A percentile compares a stretch with the other conserved stretches of the same genome.
Conservation (phyloP, 2,329 filamentous ascomycete species). For the Fusarium burgessii region DNA sequence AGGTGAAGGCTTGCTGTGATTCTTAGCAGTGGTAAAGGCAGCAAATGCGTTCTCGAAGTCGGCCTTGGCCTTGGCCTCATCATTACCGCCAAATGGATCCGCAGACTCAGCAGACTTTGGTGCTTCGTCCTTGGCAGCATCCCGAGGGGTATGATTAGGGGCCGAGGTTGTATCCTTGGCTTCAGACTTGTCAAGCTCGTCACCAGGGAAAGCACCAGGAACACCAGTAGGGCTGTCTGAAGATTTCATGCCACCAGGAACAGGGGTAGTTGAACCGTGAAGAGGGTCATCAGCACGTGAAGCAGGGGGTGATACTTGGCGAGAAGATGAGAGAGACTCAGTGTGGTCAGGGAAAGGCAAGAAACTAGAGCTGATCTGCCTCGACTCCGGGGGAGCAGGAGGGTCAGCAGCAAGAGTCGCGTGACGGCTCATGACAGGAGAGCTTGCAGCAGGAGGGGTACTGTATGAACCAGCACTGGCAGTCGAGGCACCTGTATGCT, state of each 20-base stretch:
- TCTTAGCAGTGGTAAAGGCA: slow-evolving; percentile 71
- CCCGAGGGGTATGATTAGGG: slow-evolving; percentile 44
- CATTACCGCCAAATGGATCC: slow-evolving; percentile 66
- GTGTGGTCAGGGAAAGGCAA: slow-evolving; percentile 75
- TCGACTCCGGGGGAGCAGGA: slow-evolving; percentile 75
- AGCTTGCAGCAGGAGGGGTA: slow-evolving; percentile 65
- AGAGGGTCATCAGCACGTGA: slow-evolving; percentile 65
- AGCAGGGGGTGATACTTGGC: slow-evolving; percentile 79
- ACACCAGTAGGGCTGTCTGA: slow-evolving; percentile 35
- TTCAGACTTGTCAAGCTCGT: slow-evolving; percentile 50
- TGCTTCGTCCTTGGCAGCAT: slow-evolving; percentile 34
- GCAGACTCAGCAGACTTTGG: slow-evolving; percentile 41
- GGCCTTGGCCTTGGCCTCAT: slow-evolving; percentile 74
- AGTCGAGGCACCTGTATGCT: slow-evolving; percentile 68
- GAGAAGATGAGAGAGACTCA: slow-evolving; percentile 81
- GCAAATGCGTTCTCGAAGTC: slow-evolving; percentile 90
- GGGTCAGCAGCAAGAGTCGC: slow-evolving; percentile 68
- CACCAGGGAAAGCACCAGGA: slow-evolving; percentile 53
- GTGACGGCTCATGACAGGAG: slow-evolving; percentile 73
- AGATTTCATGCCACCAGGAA: slow-evolving; percentile 41
- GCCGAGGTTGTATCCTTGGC: slow-evolving; percentile 51
- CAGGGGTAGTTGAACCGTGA: slow-evolving; percentile 45
- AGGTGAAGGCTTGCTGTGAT: slow-evolving; percentile 57
- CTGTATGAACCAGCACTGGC: slow-evolving; percentile 64
- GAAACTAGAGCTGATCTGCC: slow-evolving; percentile 82